These are phyloP conservation scores for Cydonia oblonga DNA, from an alignment of 331 rosid species.

Conservation along the genomic window DNA sequence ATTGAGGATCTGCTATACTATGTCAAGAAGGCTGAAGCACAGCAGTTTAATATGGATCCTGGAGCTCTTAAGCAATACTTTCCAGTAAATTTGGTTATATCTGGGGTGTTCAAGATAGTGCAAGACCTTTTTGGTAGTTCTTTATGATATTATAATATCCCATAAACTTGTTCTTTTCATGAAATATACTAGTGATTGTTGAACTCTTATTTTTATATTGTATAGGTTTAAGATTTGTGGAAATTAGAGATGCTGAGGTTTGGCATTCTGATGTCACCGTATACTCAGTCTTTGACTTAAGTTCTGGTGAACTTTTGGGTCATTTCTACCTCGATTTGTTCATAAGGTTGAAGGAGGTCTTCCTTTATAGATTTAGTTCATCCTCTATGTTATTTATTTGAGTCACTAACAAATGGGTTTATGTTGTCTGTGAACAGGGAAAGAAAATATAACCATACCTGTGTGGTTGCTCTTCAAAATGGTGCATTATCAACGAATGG, in stretches of 20 bases:
- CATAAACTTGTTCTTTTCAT: conserved; percentile 1
- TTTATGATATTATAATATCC: neutral
- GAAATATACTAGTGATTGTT: neutral
- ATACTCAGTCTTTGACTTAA: conserved; percentile 62
- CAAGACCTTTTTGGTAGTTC: conserved; percentile 84
- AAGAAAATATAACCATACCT: conserved; percentile 70
- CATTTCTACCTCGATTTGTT: conserved; percentile 79
- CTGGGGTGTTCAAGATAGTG: conserved; percentile 81
- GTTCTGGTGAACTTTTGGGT: conserved; percentile 75
- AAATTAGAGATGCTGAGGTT: conserved; percentile 62
- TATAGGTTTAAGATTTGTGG: conserved; percentile 78
- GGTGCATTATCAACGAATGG: conserved; percentile 52
- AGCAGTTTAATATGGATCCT: conserved; percentile 56
- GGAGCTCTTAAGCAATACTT: conserved; percentile 81
- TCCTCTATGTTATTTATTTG: conserved; percentile 3
- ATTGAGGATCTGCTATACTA: conserved; percentile 75
- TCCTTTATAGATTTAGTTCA: neutral
- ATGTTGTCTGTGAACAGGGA: conserved; percentile 44
- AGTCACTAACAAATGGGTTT: conserved; percentile 14
- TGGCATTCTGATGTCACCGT: conserved; percentile 78
- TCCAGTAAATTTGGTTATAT: conserved; percentile 72
- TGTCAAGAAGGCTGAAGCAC: conserved; percentile 60
- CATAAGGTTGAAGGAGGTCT: conserved; percentile 39
- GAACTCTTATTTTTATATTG: conserved; percentile 5
- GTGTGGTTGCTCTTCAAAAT: conserved; percentile 90